Base-by-base conservation (phyloP, 2,329 filamentous ascomycete species). In the Aspergillus pseudonomiae region DNA sequence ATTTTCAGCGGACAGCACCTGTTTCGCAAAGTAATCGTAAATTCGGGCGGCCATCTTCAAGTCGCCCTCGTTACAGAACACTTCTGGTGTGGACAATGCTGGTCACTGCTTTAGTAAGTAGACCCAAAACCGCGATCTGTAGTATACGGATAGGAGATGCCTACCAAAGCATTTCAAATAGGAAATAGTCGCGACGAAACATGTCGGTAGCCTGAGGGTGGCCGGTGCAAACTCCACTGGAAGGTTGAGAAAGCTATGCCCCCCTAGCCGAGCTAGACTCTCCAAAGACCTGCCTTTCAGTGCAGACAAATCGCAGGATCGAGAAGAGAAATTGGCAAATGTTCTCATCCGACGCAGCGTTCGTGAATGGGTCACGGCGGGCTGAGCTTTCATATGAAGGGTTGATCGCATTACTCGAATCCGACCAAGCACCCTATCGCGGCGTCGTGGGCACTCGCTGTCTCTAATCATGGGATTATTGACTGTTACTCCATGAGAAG, bases 251-350 rank as follows among this genome's bases (percentile, higher is more conserved):
- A 76, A 73, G 62, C 77, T 77, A 61, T 80, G 71, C 7, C 81
- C 81, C 55, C 81, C 80, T 28, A 83, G 72, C 14, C 78, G 78
- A 53, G 78, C 73, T 24, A 82, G 70, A n/a, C 72, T 75, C 57
- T 81, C 79, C 19, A 82, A 50, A 14, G 72, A 67, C 54, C 68
- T 77, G n/a, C 75, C 78, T 53, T 67, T 73, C 58, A 82, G 64
- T 12, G 75, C 74, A 48, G 71, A 71, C 68, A 79, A 75, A 7
- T 69, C 68, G 53, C 66, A 64, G 12, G 69, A 64, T 28, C 71
- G 73, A 61, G 61, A 65, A 7, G 71, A 60, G 10, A 80, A 62
- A 48, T 70, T 74, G 6, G 74, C 74, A 58, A 81, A 74, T 19
- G 79, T 80, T 66, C 75, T 81, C 58, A 77, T 79, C 39, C 77